Conservation (phyloP, 331 rosid species). For the Rosa hybrid region DNA sequence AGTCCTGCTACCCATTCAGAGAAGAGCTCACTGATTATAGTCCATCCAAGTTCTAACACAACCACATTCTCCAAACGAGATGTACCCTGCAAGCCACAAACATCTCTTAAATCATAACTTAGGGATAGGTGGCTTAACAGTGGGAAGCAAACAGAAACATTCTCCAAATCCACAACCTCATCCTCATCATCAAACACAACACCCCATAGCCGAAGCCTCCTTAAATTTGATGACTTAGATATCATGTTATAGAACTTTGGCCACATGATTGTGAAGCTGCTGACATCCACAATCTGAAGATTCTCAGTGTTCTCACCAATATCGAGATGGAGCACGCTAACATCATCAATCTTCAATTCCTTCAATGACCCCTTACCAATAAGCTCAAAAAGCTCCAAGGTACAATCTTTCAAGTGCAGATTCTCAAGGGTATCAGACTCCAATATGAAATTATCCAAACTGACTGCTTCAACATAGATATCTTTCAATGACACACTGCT, state of each 20-base stretch:
- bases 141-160: slow-evolving; percentile 43
- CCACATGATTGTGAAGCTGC: slow-evolving; percentile 68
- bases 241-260: slow-evolving; percentile 65
- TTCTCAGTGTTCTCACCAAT: slow-evolving; percentile 68
- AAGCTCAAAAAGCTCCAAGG: slow-evolving; percentile 55
- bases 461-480: slow-evolving; percentile 48
- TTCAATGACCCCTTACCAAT: slow-evolving; percentile 56
- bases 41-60: slow-evolving; percentile 54
- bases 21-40: slow-evolving; percentile 39
- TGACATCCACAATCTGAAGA: slow-evolving; percentile 71
- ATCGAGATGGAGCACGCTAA: slow-evolving; percentile 61
- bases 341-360: slow-evolving; percentile 64
- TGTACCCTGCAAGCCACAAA: slow-evolving; percentile 38
- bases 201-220: slow-evolving; percentile 50
- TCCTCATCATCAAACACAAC: slow-evolving; percentile 40
- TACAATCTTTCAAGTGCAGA: slow-evolving; percentile 59
- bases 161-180: slow-evolving; percentile 42
- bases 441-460: slow-evolving; percentile 48
- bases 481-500: slow-evolving; percentile 54
- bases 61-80: slow-evolving; percentile 40
- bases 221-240: slow-evolving; percentile 41
- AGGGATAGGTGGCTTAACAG: slow-evolving; percentile 34
- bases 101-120: slow-evolving; percentile 38
- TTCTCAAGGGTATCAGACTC: slow-evolving; percentile 58
- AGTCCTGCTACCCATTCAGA: slow-evolving; percentile 48